Conservation (phyloP, 2,329 filamentous ascomycete genomes). For the Penicillium polonicum region DNA sequence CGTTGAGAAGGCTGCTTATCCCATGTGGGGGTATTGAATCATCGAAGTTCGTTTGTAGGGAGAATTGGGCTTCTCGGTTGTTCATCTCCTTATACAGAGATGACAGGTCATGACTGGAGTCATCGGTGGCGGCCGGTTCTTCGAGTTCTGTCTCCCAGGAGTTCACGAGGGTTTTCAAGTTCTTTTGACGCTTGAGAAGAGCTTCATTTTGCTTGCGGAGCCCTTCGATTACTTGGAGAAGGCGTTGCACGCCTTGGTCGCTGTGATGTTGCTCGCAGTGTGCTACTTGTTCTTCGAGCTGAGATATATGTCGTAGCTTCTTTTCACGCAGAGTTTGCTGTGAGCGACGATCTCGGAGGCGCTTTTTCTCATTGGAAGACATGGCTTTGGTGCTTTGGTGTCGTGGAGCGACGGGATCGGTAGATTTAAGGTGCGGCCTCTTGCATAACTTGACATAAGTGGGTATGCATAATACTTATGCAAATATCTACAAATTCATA, state of each 20-base stretch:
- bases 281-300: constrained; percentile 24
- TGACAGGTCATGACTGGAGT: background rate
- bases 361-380: constrained; percentile 21
- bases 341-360: constrained; percentile 28
- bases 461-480: background rate
- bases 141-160: constrained; percentile 21
- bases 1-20: background rate
- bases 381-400: background rate
- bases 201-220: constrained; percentile 25
- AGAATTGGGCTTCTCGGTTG: background rate
- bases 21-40: background rate
- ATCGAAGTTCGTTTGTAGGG: background rate
- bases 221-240: constrained; percentile 22
- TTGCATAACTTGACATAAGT: constrained; percentile 2
- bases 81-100: background rate
- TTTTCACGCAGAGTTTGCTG: constrained; percentile 30
- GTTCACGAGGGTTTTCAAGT: constrained; percentile 17
- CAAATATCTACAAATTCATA: background rate
- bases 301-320: constrained; percentile 18
- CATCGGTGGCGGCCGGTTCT: background rate
- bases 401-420: background rate
- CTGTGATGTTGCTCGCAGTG: constrained; percentile 28
- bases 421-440: background rate
- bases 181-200: constrained; percentile 19
- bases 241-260: constrained; percentile 16